phyloP scores from a whole-genome alignment of 1,139 yeast species.

The Wickerhamiella pararugosa region DNA sequence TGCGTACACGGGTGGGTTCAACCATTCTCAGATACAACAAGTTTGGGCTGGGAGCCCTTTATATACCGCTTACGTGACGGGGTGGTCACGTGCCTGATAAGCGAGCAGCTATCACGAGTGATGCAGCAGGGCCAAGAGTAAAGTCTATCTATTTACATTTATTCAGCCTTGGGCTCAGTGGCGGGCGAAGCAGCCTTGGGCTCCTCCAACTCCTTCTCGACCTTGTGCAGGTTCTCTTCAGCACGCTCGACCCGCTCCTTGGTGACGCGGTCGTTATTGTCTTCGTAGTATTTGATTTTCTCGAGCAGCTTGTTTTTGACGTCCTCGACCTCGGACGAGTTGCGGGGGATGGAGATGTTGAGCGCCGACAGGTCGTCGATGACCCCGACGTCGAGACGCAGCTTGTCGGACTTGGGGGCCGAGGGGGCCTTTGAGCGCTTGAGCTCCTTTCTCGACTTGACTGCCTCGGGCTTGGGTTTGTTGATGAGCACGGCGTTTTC shows the following conservation, averaged over 20 bases:
- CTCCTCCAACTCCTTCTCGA: conserved; percentile 19
- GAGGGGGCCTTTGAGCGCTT: conserved; percentile 34
- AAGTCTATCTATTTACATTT: no score
- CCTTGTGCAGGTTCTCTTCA: conserved; percentile 48
- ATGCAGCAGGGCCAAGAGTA: no score
- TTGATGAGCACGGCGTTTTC: background rate
- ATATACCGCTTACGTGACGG: no score
- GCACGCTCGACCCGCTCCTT: conserved; percentile 60
- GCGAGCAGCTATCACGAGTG: no score
- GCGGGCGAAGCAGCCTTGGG: background rate
- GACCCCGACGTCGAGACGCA: conserved; percentile 67
- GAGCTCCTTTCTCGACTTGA: conserved; percentile 39
- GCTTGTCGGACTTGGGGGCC: conserved; percentile 34
- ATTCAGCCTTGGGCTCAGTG: no score
- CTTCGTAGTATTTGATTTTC: conserved; percentile 55
- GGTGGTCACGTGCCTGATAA: no score
- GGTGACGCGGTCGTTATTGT: conserved; percentile 72
- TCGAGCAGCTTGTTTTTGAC: conserved; percentile 57
- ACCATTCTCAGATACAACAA: conserved; percentile 11
- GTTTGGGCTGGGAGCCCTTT: no score
- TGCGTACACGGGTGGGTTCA: conserved; percentile 38
- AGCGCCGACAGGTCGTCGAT: conserved; percentile 67
- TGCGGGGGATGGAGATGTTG: conserved; percentile 66
- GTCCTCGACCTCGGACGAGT: conserved; percentile 53
- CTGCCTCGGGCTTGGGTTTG: conserved; percentile 38